Conservation (phyloP, 1,284 basidiomycete genomes). For the Anthracocystis setariae region DNA sequence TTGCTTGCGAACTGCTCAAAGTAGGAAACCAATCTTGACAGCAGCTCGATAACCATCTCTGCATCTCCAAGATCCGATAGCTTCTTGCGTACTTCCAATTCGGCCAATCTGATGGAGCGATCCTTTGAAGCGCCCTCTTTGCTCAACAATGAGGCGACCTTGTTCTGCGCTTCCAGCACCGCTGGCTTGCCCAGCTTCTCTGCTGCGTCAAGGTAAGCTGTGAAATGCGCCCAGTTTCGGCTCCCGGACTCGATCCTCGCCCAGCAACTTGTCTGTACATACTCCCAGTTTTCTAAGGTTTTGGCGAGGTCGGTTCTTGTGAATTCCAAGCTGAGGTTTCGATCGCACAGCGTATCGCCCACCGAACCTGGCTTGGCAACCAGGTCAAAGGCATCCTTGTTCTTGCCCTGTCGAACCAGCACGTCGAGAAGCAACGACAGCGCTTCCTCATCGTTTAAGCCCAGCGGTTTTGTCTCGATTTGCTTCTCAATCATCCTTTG, state of each 20-base stretch:
- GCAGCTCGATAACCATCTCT: conserved; percentile 13
- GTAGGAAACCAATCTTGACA: conserved; percentile 70
- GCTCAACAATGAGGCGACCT: conserved; percentile 22
- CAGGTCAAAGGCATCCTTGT: conserved; percentile 73
- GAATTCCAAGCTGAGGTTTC: conserved; percentile 78
- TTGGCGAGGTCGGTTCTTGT: conserved; percentile 56
- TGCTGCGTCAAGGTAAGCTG: conserved; percentile 24
- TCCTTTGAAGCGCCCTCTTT: conserved; percentile 75
- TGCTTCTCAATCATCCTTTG: conserved; percentile 74
- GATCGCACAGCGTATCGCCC: conserved; percentile 75
- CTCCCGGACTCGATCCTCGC: conserved; percentile 52
- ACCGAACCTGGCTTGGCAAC: conserved; percentile 71
- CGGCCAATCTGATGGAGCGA: conserved; percentile 79
- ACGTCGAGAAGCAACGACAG: conserved; percentile 79
- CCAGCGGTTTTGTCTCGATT: conserved; percentile 79
- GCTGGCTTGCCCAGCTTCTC: conserved; percentile 32
- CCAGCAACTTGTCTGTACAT: conserved; percentile 77
- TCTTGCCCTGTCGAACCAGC: conserved; percentile 74
- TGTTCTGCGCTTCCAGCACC: conserved; percentile 30
- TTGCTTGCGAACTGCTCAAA: conserved; percentile 80
- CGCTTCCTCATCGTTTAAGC: conserved; percentile 77
- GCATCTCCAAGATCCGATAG: conserved; percentile 1
- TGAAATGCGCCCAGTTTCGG: conserved; percentile 42
- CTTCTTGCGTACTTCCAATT: conserved; percentile 68
- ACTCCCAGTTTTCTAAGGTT: conserved; percentile 61